Conservation (phyloP, 2,329 filamentous ascomycete species). For the Fusarium sp. region DNA sequence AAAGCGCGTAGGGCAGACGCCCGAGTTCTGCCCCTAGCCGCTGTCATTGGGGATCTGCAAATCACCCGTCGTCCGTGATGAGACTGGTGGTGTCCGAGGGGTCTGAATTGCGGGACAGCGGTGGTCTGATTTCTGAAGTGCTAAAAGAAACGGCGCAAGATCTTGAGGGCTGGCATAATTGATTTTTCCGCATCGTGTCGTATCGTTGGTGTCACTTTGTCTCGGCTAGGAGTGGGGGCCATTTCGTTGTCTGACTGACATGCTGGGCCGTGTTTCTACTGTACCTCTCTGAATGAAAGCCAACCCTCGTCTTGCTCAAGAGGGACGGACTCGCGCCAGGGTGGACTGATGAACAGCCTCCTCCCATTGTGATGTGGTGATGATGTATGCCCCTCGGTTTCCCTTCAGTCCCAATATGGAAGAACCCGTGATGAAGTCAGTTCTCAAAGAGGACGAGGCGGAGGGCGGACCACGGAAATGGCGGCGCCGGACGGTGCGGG, state of each 20-base stretch:
- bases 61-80: conserved; percentile 2
- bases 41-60: conserved; percentile 5
- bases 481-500: conserved; percentile 20
- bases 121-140: conserved; percentile 17
- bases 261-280: not conserved
- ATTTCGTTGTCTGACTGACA: not conserved
- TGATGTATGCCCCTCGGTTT: conserved; percentile 13
- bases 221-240: conserved; percentile 20
- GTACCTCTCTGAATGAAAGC: not conserved
- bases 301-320: not conserved
- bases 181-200: conserved; percentile 11
- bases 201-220: conserved; percentile 8
- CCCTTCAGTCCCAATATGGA: conserved; percentile 16
- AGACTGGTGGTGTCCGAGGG: not conserved
- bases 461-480: conserved; percentile 31
- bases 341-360: not conserved
- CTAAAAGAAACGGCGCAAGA: conserved; percentile 7
- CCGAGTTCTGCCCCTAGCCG: conserved; percentile 2
- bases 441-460: conserved; percentile 30
- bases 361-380: conserved; percentile 8
- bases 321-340: not conserved
- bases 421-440: conserved; percentile 26
- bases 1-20: not conserved
- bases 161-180: conserved; percentile 11
- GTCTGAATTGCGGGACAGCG: conserved; percentile 10